Percentiles rank a stretch among this genome's conserved stretches.
Evolutionary conservation across 768 basidiomycete genomes (phyloP).

Genomic region (Psilocybe subaeruginosa): DNA sequence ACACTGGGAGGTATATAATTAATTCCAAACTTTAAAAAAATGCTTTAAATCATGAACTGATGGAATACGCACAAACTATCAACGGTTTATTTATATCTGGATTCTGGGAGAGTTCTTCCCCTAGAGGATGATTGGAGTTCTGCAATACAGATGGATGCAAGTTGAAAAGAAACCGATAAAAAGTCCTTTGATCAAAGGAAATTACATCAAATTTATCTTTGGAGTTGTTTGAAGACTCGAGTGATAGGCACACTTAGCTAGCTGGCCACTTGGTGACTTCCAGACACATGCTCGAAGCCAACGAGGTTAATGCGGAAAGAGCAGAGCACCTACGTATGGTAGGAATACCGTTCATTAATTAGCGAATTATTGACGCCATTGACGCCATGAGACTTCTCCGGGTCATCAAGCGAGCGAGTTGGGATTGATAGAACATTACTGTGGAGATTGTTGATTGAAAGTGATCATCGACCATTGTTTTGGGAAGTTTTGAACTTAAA

Average conservation of each 20-base stretch:
- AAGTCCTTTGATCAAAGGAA: not conserved
- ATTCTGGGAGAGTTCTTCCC: not conserved
- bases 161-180: not conserved
- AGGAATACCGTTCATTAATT: not conserved
- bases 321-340: not conserved
- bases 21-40: not conserved
- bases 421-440: not conserved
- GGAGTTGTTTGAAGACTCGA: not conserved
- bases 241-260: not conserved
- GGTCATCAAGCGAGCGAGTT: not conserved
- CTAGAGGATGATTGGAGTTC: not conserved
- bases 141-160: not conserved
- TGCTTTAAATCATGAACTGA: not conserved
- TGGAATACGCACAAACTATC: not conserved
- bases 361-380: not conserved
- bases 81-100: not conserved
- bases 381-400: not conserved
- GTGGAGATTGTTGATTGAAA: not conserved
- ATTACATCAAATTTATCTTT: not conserved
- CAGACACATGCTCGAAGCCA: not conserved
- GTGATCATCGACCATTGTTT: not conserved
- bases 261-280: not conserved
- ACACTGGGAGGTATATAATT: not conserved
- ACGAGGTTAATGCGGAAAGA: not conserved
- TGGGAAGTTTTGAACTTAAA: not conserved